phyloP scores from a whole-genome alignment of 75 land plant species.

The Azolla pinnata region DNA sequence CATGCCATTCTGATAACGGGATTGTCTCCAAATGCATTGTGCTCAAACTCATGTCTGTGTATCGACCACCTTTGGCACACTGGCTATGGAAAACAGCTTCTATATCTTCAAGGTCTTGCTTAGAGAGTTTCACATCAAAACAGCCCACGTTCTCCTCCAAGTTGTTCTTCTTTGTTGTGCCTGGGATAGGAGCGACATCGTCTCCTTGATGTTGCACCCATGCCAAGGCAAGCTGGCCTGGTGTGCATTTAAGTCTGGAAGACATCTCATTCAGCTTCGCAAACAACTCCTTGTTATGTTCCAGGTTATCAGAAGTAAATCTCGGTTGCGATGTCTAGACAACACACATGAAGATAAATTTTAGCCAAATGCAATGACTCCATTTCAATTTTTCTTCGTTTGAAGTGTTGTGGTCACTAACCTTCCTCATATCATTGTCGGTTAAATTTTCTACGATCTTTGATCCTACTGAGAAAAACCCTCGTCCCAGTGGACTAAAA shows the following conservation, averaged over 20 bases:
- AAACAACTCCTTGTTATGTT: constrained; percentile 29
- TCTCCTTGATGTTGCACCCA: constrained; percentile 42
- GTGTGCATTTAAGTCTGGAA: constrained; percentile 33
- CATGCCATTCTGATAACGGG: constrained; percentile 22
- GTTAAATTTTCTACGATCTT: constrained; percentile 15
- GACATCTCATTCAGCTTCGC: constrained; percentile 27
- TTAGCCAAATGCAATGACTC: too few relatives aligned
- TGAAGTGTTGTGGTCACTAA: too few relatives aligned
- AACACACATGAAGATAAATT: too few relatives aligned
- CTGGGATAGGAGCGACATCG: constrained; percentile 50
- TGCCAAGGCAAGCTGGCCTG: constrained; percentile 55
- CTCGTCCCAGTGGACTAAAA: constrained; percentile 50
- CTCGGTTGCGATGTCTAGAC: constrained; percentile 22
- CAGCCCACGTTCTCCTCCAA: constrained; percentile 37
- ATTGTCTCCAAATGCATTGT: constrained; percentile 21
- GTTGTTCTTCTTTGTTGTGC: constrained; percentile 52
- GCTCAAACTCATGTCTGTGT: neutral
- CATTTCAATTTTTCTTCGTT: too few relatives aligned
- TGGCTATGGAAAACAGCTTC: constrained; percentile 21
- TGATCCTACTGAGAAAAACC: constrained; percentile 33
- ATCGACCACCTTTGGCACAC: constrained; percentile 32
- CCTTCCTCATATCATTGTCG: constrained; percentile 28
- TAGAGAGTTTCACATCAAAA: constrained; percentile 24
- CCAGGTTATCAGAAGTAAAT: constrained; percentile 36
- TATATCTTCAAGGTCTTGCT: constrained; percentile 36